Base-by-base conservation (phyloP, 495 filamentous ascomycete species). In the Penicillium herquei region DNA sequence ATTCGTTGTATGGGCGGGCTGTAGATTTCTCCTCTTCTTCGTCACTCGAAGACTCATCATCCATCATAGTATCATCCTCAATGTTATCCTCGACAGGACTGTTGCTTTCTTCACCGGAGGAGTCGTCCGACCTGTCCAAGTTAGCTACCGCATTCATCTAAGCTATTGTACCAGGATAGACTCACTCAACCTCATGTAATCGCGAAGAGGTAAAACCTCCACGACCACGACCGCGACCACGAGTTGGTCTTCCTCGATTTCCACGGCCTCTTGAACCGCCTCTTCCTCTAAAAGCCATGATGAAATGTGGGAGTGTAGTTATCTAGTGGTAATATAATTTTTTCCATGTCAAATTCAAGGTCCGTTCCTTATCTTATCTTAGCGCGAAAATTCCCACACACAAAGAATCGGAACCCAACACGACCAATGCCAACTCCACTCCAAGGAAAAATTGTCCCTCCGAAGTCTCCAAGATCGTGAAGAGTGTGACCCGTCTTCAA, bases 1-100 rank as follows among this genome's bases (percentile, higher is more conserved):
- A 71, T 57, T 84, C 82, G 56, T 82, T 80, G 60, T 91, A 91
- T 1, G 88, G 78, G 48, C 77, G 63, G 61, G 62, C 64, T 26
- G 57, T 50, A 55, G 71, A 66, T 17, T 75, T 66, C 16, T 75
- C 71, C 26, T 74, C 76, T 35, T 84, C 81, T 30, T 75, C 74
- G 42, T 84, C 81, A 47, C 76, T 70, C 49, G 71, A 76, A 6
- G 73, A 71, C 16, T 42, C 66, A 7, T 71, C 70, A 18, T 71
- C 71, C 55, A 70, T 59, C 13, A 63, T 46, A 3, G 53, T 59
- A 14, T 72, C 68, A 6, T 69, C 65, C 5, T 39, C 65, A 26
- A 64, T 54, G 4, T 59, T 57, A 16, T 69, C 68, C 11, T 67
- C 63, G 5, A 63, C 48, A 3, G 58, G 53, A 8, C 58, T 51